Base-by-base conservation (phyloP, 306 rosid species). In the Gynostemma pentaphyllum region DNA sequence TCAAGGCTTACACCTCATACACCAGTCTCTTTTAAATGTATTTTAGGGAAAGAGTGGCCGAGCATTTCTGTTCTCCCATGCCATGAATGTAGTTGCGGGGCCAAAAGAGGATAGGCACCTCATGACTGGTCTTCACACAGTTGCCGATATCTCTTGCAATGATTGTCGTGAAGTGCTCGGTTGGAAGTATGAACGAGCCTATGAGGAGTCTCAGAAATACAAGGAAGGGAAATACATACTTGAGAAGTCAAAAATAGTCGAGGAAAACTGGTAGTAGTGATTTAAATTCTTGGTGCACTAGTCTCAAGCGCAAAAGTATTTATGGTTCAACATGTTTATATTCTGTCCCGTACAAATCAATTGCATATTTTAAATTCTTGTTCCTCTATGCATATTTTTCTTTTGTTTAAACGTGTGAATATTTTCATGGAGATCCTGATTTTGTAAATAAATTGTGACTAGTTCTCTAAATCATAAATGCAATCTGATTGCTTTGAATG, bases 1-100 rank as follows among this genome's bases (percentile, higher is more conserved):
- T n/a, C n/a, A n/a, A n/a, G n/a, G n/a, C n/a, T n/a, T n/a, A n/a
- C n/a, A n/a, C n/a, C n/a, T n/a, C n/a, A n/a, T n/a, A n/a, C n/a
- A 32, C 37, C 37, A 32, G 37, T 72, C 3, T 55, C 56, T 71
- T 67, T 69, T 47, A 7, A 0, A 2, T 16, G 13, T 19, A 62
- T 51, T 30, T 0, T 28, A 86, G 95, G 95, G 90, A 61, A 83
- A 82, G 70, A 78, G 76, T 74, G 88, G 90, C 18, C 67, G 90
- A 74, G 90, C 80, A 5, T 87, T 87, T 75, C 59, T 87, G 75
- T 83, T 87, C 70, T 63, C 72, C 28, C 79, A 74, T 12, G 66
- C 73, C 55, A 71, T 72, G 81, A 77, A 77, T 50, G 13, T 77
- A 26, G 64, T 29, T 23, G 72, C 69, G 0, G 82, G 82, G 52